Evolutionary conservation across 257 asterid species (phyloP).

Genomic region (Oldenlandia corymbosa): DNA sequence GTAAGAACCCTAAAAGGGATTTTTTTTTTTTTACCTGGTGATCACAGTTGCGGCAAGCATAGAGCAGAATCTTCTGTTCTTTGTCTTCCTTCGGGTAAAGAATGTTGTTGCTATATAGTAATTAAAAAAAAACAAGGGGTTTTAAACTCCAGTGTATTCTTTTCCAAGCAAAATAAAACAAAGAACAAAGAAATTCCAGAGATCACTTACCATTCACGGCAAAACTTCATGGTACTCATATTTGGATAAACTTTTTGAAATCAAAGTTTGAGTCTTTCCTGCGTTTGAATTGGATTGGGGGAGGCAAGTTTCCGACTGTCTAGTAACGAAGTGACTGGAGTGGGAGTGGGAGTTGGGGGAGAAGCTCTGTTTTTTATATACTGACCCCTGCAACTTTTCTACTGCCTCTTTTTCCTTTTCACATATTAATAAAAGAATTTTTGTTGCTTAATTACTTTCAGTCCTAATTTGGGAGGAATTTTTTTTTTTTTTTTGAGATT

Average conservation of each 20-base stretch:
- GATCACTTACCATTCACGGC: conserved; percentile 78
- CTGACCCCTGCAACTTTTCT: too few relatives aligned
- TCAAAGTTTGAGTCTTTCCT: not conserved
- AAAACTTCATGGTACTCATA: conserved; percentile 99
- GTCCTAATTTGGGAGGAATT: too few relatives aligned
- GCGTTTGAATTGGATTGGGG: too few relatives aligned
- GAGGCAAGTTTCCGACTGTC: too few relatives aligned
- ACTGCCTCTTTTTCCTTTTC: too few relatives aligned
- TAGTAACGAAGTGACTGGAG: too few relatives aligned
- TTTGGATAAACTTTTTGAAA: conserved; percentile 15
- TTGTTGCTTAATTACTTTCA: too few relatives aligned
- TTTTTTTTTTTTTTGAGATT: too few relatives aligned
- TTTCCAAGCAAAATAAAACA: not conserved
- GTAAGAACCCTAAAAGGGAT: conserved; percentile 1
- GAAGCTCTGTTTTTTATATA: too few relatives aligned
- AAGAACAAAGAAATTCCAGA: not conserved
- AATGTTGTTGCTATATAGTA: conserved; percentile 57
- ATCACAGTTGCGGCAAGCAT: conserved; percentile 87
- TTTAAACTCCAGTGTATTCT: not conserved
- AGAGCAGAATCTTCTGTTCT: conserved; percentile 75
- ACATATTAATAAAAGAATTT: too few relatives aligned
- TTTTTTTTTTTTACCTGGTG: conserved; percentile 48
- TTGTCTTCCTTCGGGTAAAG: conserved; percentile 79
- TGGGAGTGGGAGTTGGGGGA: too few relatives aligned
- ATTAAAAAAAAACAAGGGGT: not conserved